Evolutionary conservation across 441 rosid genomes (phyloP).

Genomic region (Pelargonium fulgidum): DNA sequence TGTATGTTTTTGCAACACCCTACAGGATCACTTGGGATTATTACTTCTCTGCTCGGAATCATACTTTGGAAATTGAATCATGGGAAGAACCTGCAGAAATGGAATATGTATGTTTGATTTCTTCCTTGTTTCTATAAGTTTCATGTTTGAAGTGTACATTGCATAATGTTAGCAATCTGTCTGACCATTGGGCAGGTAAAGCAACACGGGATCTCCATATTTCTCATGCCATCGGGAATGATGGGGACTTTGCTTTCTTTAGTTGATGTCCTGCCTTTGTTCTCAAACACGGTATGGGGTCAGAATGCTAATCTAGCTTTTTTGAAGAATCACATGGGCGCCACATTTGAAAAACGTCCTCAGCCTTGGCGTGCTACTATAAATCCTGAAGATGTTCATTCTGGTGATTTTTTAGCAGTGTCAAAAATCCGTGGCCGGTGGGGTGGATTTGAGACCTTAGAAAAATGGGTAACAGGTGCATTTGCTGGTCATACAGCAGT

Average conservation of each 20-base stretch:
- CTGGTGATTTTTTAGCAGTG: slow-evolving; percentile 81
- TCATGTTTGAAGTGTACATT: slow-evolving; percentile 1
- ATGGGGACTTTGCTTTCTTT: not conserved
- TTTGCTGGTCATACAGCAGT: slow-evolving; percentile 98
- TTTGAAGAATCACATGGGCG: slow-evolving; percentile 78
- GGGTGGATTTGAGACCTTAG: slow-evolving; percentile 96
- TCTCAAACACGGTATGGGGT: slow-evolving; percentile 83
- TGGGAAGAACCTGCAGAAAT: slow-evolving; percentile 89
- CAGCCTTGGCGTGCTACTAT: slow-evolving; percentile 58
- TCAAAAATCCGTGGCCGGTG: slow-evolving; percentile 95
- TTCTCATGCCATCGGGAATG: slow-evolving; percentile 81
- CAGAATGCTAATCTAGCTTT: slow-evolving; percentile 77
- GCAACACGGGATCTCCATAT: slow-evolving; percentile 82
- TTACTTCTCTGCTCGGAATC: slow-evolving; percentile 73
- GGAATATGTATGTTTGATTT: slow-evolving; percentile 55
- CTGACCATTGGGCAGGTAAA: slow-evolving; percentile 49
- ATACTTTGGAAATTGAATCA: slow-evolving; percentile 62
- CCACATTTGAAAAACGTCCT: slow-evolving; percentile 65
- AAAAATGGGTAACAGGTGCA: slow-evolving; percentile 98
- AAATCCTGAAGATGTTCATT: slow-evolving; percentile 63
- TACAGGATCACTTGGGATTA: slow-evolving; percentile 92
- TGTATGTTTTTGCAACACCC: slow-evolving; percentile 95
- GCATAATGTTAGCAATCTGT: slow-evolving; percentile 7
- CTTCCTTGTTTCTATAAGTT: slow-evolving; percentile 2
- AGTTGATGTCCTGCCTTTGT: slow-evolving; percentile 62